Percentiles rank a stretch among this genome's conserved stretches.
phyloP scores from a whole-genome alignment of 2,329 filamentous ascomycete genomes.

The Arthrobotrys megalospora region DNA sequence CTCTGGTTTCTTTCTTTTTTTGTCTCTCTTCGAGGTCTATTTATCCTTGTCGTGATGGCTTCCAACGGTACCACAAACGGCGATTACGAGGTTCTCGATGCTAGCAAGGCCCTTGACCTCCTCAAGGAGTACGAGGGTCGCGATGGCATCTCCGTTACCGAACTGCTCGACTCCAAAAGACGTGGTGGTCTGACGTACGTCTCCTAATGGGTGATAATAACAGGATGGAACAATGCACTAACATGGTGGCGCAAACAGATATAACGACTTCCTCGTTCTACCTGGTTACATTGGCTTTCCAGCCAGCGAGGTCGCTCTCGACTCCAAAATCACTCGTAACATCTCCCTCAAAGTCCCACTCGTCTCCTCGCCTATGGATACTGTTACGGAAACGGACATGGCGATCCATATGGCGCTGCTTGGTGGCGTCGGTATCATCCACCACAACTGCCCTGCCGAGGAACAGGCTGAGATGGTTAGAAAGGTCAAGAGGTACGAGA shows the following conservation, averaged over 20 bases:
- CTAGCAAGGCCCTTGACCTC: constrained; percentile 81
- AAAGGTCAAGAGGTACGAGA: constrained; percentile 99
- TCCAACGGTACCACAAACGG: constrained; percentile 76
- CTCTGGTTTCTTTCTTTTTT: constrained; percentile 49
- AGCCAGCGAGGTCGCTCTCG: constrained; percentile 87
- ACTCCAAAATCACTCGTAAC: constrained; percentile 93
- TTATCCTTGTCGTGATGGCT: constrained; percentile 76
- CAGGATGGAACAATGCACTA: not conserved
- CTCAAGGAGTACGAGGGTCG: constrained; percentile 83
- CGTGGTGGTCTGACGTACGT: constrained; percentile 92
- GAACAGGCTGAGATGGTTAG: constrained; percentile 98
- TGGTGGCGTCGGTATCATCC: constrained; percentile 91
- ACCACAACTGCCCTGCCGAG: constrained; percentile 99
- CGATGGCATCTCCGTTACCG: constrained; percentile 89
- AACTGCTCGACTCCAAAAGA: constrained; percentile 90
- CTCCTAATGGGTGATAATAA: not conserved
- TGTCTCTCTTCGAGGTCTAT: constrained; percentile 65
- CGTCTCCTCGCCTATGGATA: constrained; percentile 99
- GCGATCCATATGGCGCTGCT: constrained; percentile 96
- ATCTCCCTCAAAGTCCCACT: constrained; percentile 97
- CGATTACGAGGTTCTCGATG: constrained; percentile 72
- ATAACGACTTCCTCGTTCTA: constrained; percentile 94
- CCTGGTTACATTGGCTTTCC: constrained; percentile 99
- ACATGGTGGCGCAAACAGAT: constrained; percentile 48
- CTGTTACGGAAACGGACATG: constrained; percentile 99